Evolutionary conservation across 2,329 filamentous ascomycete species (phyloP).

Genomic region (Trichophyton equinum): DNA sequence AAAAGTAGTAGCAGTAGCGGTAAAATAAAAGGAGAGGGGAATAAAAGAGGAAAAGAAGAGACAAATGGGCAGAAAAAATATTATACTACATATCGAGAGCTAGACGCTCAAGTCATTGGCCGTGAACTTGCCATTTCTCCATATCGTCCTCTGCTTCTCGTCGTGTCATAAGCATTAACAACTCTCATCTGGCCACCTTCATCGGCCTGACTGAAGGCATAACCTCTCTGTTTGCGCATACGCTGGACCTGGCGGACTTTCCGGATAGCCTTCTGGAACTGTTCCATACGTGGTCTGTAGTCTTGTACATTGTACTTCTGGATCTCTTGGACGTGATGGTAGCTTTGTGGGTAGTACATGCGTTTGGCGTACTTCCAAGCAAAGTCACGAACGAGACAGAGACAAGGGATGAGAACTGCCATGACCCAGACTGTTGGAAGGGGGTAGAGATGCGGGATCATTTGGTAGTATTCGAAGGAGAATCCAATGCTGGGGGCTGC

Average conservation of each 20-base stretch:
- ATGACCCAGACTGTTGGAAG: constrained; percentile 87
- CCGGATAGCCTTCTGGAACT: constrained; percentile 98
- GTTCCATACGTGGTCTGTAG: constrained; percentile 96
- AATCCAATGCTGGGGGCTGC: constrained; percentile 74
- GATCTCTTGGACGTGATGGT: constrained; percentile 98
- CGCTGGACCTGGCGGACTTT: constrained; percentile 97
- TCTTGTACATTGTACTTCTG: constrained; percentile 99
- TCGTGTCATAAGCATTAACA: constrained; percentile 95
- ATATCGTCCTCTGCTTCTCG: constrained; percentile 76
- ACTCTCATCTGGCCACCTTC: constrained; percentile 82
- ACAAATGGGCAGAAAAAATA: background rate
- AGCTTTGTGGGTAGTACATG: constrained; percentile 92
- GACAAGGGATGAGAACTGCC: constrained; percentile 61
- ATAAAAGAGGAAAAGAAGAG: background rate
- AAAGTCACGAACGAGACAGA: constrained; percentile 81
- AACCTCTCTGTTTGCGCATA: constrained; percentile 98
- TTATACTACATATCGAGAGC: constrained; percentile 3
- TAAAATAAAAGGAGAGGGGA: background rate
- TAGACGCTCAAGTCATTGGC: constrained; percentile 17
- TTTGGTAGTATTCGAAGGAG: constrained; percentile 71
- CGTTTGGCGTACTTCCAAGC: constrained; percentile 95
- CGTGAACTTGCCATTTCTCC: constrained; percentile 76
- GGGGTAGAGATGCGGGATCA: constrained; percentile 66
- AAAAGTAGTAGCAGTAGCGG: too few relatives aligned
- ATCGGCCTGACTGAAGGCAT: constrained; percentile 95